Base-by-base conservation (phyloP, 768 basidiomycete species). In the Antrodiella citrinella region DNA sequence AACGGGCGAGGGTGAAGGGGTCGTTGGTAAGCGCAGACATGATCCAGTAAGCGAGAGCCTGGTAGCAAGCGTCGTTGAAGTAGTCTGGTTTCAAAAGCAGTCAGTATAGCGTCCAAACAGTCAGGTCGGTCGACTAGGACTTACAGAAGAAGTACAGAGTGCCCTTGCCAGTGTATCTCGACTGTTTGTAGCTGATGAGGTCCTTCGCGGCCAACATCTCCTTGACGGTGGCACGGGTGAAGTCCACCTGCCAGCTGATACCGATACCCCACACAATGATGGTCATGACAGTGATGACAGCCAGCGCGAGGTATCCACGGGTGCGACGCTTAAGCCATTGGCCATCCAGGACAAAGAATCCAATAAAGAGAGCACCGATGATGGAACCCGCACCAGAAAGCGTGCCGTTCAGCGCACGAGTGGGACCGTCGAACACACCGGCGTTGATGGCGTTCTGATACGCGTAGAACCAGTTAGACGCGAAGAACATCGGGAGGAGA, bases 391-490 rank as follows among this genome's bases (percentile, higher is more conserved):
- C 64, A 43, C 64, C 68, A 35, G 65, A 65, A 21, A 73, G 61
- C 3, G 69, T 62, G 4, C 63, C 70, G 53, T 68, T 67, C 22
- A 74, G 57, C n/a, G 73, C 71, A 49, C 73, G 69, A 5, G 73
- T 74, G 10, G 73, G 62, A 21, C 67, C 70, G 53, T 73, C 71
- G 57, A 74, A 72, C 25, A 61, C 57, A 48, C 52, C 61, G 3
- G 66, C 64, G 56, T 69, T 71, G 53, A 73, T 49, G 19, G 71
- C 69, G 51, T 66, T 69, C 56, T 71, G 72, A 59, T 74, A 74
- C 2, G 72, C 67, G 59, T 73, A 73, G 65, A 73, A 69, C 56
- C 68, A 73, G 62, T 72, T 73, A 51, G 67, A 70, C 7, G 70
- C 62, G 58, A 74, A 73, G 60, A 68, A 72, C 69, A 72, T 70